phyloP scores from a whole-genome alignment of 805 yeast genomes.

The Yueomyces sinensis region DNA sequence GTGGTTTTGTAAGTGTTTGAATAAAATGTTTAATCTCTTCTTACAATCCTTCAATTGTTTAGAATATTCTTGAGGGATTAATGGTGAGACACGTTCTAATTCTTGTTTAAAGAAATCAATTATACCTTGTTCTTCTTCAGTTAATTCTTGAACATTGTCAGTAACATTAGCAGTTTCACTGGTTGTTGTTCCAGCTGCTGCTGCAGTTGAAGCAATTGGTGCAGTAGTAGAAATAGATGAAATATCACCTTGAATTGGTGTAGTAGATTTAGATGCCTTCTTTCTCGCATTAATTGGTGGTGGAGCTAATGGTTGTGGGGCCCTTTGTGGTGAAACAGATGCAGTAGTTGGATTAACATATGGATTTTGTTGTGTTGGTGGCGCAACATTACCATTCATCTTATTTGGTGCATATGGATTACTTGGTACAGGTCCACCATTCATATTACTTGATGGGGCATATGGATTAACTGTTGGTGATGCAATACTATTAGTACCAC shows the following conservation, averaged over 20 bases:
- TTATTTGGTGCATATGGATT: constrained; percentile 30
- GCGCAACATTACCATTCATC: constrained; percentile 3
- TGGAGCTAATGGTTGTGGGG: constrained; percentile 21
- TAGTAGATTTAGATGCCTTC: constrained; percentile 3
- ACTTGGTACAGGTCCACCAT: constrained; percentile 12
- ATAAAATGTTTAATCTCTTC: constrained; percentile 64
- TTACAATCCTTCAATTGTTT: constrained; percentile 73
- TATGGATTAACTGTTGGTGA: constrained; percentile 26
- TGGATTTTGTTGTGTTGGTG: constrained; percentile 4
- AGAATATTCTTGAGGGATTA: constrained; percentile 57
- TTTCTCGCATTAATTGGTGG: constrained; percentile 20
- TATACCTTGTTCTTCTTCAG: constrained; percentile 44
- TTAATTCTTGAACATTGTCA: constrained; percentile 33
- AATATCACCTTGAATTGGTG: not conserved
- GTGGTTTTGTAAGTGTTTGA: constrained; percentile 62
- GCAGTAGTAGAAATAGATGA: not conserved
- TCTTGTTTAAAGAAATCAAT: constrained; percentile 41
- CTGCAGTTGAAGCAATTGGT: constrained; percentile 13
- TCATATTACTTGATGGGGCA: constrained; percentile 28
- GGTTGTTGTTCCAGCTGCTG: constrained; percentile 12
- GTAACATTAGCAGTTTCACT: constrained; percentile 11
- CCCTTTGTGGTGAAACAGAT: constrained; percentile 9
- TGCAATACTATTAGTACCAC: not conserved
- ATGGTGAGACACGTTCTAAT: constrained; percentile 51
- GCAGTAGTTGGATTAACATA: constrained; percentile 7